Evolutionary conservation across 768 basidiomycete genomes (phyloP), one percentile per base, ranked within the genome.

Genomic region (Suillus fuscotomentosus): DNA sequence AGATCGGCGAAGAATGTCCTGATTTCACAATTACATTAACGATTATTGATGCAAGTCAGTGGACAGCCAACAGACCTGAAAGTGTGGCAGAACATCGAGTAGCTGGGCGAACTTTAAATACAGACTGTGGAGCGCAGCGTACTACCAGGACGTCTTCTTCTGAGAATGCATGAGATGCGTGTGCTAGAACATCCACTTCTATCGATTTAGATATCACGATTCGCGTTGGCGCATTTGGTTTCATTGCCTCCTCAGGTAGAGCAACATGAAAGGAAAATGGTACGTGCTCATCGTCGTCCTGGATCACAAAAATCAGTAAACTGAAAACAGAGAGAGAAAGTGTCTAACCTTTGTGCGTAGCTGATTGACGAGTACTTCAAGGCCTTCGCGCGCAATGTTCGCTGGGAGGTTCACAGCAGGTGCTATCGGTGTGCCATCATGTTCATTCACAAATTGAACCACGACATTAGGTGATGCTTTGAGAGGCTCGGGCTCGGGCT

Each of bases 31-130:
- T 15, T 36, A 61, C 55, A 64, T 61, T 53, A 61, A 59, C 38
- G 60, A 54, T 55, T 50, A 66, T 69, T 54, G 60, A 62, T 43
- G 59, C 5, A 55, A 31, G 47, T 15, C 53, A 54, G 59, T 14
- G 34, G 42, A 63, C 60, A 60, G 61, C 57, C 39, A 64, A 76
- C 82, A 63, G 70, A 89, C 93, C 95, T 65, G 90, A 90, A 38
- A 98, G 81, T 10, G 95, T 97, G 4, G 94, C 92, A 20, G 94
- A 97, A 75, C 97, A 99, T 70, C 97, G 80, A 38, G 95, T 95
- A 13, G 97, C 95, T 27, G 94, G 94, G 68, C 96, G 83, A 34
- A 99, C 96, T 64, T 89, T 87, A 78, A 97, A 99, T 5, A 99
- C 91, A 53, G 95, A 94, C 75, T 99, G 96, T 10, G 97, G 97